phyloP scores from a whole-genome alignment of 2,329 filamentous ascomycete species.

The Hirsutella thompsonii region DNA sequence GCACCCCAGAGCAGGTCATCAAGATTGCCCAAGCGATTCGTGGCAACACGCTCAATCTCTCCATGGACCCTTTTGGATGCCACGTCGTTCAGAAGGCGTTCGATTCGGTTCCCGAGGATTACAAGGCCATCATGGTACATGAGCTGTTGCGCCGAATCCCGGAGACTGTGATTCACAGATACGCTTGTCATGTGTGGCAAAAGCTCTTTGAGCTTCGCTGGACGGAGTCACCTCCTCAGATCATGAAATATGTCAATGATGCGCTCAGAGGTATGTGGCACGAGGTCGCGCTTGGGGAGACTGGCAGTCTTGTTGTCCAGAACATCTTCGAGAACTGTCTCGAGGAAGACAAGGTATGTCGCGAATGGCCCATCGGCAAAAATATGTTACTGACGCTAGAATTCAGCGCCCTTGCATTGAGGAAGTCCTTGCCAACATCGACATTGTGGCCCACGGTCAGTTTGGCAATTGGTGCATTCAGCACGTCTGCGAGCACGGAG shows the following conservation, averaged over 20 bases:
- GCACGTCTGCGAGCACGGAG: slow-evolving; percentile 95
- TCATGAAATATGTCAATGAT: slow-evolving; percentile 98
- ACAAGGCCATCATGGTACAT: slow-evolving; percentile 98
- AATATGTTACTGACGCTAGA: slow-evolving; percentile 6
- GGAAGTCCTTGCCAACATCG: slow-evolving; percentile 88
- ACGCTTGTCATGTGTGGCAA: slow-evolving; percentile 98
- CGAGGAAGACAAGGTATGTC: slow-evolving; percentile 88
- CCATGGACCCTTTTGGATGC: slow-evolving; percentile 97
- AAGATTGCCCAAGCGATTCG: slow-evolving; percentile 90
- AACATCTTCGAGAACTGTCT: slow-evolving; percentile 99
- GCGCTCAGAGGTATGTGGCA: slow-evolving; percentile 96
- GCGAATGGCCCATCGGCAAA: not conserved
- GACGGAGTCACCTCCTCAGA: slow-evolving; percentile 87
- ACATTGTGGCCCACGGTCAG: slow-evolving; percentile 92
- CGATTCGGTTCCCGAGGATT: slow-evolving; percentile 91
- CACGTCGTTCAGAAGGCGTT: slow-evolving; percentile 98
- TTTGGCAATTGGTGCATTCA: slow-evolving; percentile 99
- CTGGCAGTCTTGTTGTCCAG: slow-evolving; percentile 93
- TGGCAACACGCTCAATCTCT: slow-evolving; percentile 84
- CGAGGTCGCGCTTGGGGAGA: slow-evolving; percentile 92
- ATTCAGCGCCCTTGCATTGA: slow-evolving; percentile 84
- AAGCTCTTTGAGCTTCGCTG: slow-evolving; percentile 97
- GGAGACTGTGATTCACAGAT: slow-evolving; percentile 95
- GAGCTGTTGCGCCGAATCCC: slow-evolving; percentile 90
- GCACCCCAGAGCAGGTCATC: slow-evolving; percentile 85